Percentiles rank a stretch among this genome's conserved stretches.
These are phyloP conservation scores for Cercophora newfieldiana DNA, from an alignment of 495 filamentous ascomycete genomes.

Conservation along the genomic window DNA sequence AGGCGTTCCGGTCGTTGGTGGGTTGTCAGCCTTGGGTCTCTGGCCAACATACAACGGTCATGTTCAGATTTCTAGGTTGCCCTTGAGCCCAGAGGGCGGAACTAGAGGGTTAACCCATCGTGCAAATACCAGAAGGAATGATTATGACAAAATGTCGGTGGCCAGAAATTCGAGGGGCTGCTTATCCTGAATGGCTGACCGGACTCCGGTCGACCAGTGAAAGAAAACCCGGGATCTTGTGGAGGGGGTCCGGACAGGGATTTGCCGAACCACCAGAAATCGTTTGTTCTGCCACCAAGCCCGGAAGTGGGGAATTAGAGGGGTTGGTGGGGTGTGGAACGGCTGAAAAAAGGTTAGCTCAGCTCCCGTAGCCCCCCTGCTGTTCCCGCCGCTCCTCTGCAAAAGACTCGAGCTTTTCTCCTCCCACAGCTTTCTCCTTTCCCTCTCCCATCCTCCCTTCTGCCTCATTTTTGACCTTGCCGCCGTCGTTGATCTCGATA, in stretches of 20 bases:
- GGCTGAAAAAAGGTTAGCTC: slow-evolving; percentile 12
- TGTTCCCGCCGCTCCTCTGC: neutral
- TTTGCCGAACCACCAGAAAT: neutral
- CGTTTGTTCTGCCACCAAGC: neutral
- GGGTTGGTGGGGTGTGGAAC: slow-evolving; percentile 8
- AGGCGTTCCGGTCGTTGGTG: slow-evolving; percentile 34
- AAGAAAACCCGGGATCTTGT: neutral
- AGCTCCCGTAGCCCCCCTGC: neutral
- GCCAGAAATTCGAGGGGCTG: neutral
- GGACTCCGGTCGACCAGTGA: neutral
- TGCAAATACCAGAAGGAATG: slow-evolving; percentile 2
- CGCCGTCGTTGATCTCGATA: neutral
- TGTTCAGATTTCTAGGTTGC: slow-evolving; percentile 10
- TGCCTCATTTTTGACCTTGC: neutral
- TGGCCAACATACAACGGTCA: slow-evolving; percentile 19
- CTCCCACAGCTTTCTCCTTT: slow-evolving; percentile 15
- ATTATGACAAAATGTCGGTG: neutral
- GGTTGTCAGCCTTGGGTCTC: slow-evolving; percentile 29
- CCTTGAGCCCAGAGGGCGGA: neutral
- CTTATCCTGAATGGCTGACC: too few species aligned
- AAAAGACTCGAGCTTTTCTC: slow-evolving; percentile 2
- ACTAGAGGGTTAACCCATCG: neutral
- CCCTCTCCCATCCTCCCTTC: slow-evolving; percentile 8
- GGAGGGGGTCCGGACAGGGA: neutral
- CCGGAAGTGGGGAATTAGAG: neutral